Percentiles rank a stretch among this genome's conserved stretches.
phyloP scores from a whole-genome alignment of 2,329 filamentous ascomycete genomes.

The Fusarium zealandicum region DNA sequence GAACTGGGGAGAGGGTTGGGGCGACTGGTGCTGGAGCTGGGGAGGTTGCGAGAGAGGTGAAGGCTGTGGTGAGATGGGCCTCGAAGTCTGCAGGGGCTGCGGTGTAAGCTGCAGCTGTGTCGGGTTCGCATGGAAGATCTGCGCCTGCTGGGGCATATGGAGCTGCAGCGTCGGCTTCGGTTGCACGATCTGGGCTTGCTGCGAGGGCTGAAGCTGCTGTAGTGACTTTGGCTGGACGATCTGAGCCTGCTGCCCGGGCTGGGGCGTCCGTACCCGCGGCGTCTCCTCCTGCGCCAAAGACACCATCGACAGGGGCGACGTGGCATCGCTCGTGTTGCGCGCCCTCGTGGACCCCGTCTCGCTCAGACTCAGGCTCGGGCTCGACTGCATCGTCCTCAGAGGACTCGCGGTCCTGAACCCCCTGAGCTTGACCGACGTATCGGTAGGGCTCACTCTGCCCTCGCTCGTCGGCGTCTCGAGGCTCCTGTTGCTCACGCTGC shows the following conservation, averaged over 20 bases:
- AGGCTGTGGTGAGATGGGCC: conserved; percentile 26
- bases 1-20: conserved; percentile 21
- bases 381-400: conserved; percentile 37
- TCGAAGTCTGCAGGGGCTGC: conserved; percentile 14
- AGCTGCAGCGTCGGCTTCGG: no score
- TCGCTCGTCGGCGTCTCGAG: conserved; percentile 25
- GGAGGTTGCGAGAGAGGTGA: conserved; percentile 32
- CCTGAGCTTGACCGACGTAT: conserved; percentile 25
- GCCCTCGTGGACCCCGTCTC: conserved; percentile 30
- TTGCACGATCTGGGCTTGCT: conserved; percentile 1
- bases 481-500: conserved; percentile 28
- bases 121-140: background rate
- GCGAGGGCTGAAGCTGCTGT: background rate
- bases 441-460: conserved; percentile 27
- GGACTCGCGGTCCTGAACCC: conserved; percentile 37
- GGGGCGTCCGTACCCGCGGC: conserved; percentile 23
- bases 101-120: conserved; percentile 15
- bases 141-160: background rate
- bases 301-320: conserved; percentile 33
- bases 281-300: conserved; percentile 24
- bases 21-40: conserved; percentile 21
- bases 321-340: conserved; percentile 36
- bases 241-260: conserved; percentile 4
- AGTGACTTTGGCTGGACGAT: no score
- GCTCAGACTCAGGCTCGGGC: conserved; percentile 32